A percentile compares a stretch with the other conserved stretches of the same genome.
Conservation (phyloP, 805 yeast genomes). For the Metschnikowia peoriensis region DNA sequence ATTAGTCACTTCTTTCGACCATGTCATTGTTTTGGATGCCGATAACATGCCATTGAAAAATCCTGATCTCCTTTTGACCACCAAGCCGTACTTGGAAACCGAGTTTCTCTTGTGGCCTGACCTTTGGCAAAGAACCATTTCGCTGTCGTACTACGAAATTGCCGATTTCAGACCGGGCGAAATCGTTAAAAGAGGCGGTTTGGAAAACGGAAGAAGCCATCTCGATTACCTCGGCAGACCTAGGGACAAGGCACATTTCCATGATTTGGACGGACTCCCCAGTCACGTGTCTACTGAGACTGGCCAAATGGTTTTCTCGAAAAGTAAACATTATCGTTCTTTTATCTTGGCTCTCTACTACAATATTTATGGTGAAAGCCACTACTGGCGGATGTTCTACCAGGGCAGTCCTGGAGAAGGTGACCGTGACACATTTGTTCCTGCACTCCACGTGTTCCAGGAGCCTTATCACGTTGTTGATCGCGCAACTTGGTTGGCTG, state of each 20-base stretch:
- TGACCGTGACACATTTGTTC: conserved; percentile 37
- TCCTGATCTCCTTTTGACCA: conserved; percentile 25
- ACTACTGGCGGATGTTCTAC: conserved; percentile 30
- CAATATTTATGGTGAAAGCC: conserved; percentile 28
- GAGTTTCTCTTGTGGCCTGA: conserved; percentile 38
- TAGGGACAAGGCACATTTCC: conserved; percentile 22
- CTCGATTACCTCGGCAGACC: conserved; percentile 21
- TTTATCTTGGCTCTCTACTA: conserved; percentile 33
- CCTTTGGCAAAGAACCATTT: conserved; percentile 32
- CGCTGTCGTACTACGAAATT: conserved; percentile 33
- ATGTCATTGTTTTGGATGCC: conserved; percentile 32
- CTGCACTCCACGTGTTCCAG: conserved; percentile 36
- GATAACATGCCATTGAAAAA: conserved; percentile 34
- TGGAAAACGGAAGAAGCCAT: conserved; percentile 24
- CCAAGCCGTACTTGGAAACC: conserved; percentile 25
- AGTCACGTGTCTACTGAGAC: conserved; percentile 28
- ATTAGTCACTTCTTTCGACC: conserved; percentile 33
- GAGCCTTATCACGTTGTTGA: conserved; percentile 30
- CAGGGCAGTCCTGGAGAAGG: conserved; percentile 37
- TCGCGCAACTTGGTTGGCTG: conserved; percentile 26
- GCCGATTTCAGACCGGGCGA: conserved; percentile 32
- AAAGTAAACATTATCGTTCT: conserved; percentile 27
- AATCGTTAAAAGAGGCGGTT: conserved; percentile 26
- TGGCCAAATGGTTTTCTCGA: conserved; percentile 36
- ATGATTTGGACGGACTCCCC: conserved; percentile 34